These are phyloP conservation scores for Fabrea salina DNA, from an alignment of 169 alveolate genomes.

Conservation along the genomic window DNA sequence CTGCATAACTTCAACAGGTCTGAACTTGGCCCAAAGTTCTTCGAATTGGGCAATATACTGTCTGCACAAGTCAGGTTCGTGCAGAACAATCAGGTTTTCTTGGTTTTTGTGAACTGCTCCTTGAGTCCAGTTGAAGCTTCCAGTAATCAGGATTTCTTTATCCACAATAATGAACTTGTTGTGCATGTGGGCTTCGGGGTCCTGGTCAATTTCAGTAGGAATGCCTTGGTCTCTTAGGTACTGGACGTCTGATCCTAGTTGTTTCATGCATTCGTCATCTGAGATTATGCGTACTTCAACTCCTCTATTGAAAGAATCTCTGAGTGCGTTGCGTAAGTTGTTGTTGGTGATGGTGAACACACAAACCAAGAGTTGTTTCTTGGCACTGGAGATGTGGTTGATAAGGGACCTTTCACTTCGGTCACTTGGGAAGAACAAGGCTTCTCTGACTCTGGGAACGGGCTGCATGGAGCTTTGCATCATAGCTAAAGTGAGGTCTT, in stretches of 20 bases:
- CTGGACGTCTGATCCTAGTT: slow-evolving; percentile 59
- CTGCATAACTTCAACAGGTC: slow-evolving; percentile 16
- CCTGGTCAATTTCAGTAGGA: slow-evolving; percentile 61
- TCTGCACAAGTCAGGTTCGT: slow-evolving; percentile 49
- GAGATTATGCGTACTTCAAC: slow-evolving; percentile 62
- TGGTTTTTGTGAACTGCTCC: slow-evolving; percentile 72
- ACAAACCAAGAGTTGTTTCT: slow-evolving; percentile 49
- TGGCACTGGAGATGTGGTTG: slow-evolving; percentile 41
- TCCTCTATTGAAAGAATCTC: slow-evolving; percentile 42
- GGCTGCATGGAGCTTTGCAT: neutral
- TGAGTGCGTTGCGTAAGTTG: slow-evolving; percentile 54
- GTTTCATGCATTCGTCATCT: slow-evolving; percentile 70
- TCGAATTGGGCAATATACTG: slow-evolving; percentile 56
- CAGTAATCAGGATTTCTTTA: slow-evolving; percentile 65
- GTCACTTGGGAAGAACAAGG: slow-evolving; percentile 30
- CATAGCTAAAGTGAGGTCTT: neutral
- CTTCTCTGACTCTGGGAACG: slow-evolving; percentile 31
- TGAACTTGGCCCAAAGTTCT: slow-evolving; percentile 53
- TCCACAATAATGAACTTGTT: slow-evolving; percentile 75
- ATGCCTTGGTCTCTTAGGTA: slow-evolving; percentile 48
- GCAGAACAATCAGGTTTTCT: slow-evolving; percentile 68
- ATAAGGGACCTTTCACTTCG: neutral
- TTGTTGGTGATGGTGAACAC: slow-evolving; percentile 71
- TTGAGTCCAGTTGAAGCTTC: slow-evolving; percentile 78
- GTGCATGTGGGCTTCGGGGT: slow-evolving; percentile 71